Conservation (phyloP, 164 flowering plant genomes). For the Piper betle region DNA sequence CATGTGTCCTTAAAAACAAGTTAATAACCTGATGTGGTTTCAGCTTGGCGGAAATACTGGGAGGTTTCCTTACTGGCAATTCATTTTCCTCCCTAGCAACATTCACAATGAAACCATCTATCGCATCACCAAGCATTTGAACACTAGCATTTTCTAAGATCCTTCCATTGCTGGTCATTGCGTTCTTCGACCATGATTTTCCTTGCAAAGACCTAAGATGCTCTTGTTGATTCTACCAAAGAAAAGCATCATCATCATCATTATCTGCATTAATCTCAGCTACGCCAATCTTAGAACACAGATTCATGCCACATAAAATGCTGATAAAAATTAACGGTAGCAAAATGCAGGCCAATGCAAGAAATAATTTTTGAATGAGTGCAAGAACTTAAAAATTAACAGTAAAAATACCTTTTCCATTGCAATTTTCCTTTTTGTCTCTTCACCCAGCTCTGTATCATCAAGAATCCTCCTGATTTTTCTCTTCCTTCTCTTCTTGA, state of each 20-base stretch:
- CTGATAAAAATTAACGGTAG: too few species aligned
- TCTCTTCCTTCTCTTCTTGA: constrained; percentile 52
- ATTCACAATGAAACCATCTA: constrained; percentile 75
- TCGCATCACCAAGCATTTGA: constrained; percentile 73
- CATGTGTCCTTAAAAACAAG: too few species aligned
- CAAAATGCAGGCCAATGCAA: constrained; percentile 6
- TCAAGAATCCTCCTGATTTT: constrained; percentile 78
- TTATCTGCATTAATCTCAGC: too few species aligned
- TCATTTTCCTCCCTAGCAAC: constrained; percentile 90
- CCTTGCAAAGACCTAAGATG: constrained; percentile 74
- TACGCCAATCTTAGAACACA: too few species aligned
- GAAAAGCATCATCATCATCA: too few species aligned
- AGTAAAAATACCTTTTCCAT: constrained; percentile 67
- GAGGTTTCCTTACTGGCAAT: constrained; percentile 76
- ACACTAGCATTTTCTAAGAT: constrained; percentile 37
- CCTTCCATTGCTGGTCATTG: constrained; percentile 25
- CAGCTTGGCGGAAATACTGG: constrained; percentile 79
- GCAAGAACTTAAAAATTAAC: background rate
- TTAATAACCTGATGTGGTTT: constrained; percentile 81
- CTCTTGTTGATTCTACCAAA: constrained; percentile 85
- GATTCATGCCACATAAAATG: too few species aligned
- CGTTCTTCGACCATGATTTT: constrained; percentile 29
- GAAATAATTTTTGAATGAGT: background rate
- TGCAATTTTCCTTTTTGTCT: constrained; percentile 88
- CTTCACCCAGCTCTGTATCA: constrained; percentile 94